Conservation (phyloP, 192 early-diverging fungal species). For the Phlyctochytrium arcticum region DNA sequence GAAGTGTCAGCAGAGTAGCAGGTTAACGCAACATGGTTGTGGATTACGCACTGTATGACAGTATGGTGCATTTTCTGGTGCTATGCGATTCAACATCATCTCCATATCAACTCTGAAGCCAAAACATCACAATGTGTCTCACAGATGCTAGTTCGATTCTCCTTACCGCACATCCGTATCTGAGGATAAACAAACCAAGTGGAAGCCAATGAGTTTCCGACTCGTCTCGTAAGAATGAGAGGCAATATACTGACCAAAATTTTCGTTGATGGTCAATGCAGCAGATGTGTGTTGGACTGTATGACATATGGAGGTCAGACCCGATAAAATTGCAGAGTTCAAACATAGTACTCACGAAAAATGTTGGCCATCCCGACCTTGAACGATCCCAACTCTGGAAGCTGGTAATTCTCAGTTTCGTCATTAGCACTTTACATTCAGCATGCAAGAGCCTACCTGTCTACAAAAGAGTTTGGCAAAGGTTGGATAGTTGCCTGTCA, state of each 20-base stretch:
- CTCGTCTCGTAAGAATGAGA: background rate
- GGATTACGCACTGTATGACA: conserved; percentile 53
- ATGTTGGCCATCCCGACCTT: conserved; percentile 78
- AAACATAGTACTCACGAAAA: conserved; percentile 69
- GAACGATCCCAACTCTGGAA: conserved; percentile 63
- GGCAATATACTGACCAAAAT: conserved; percentile 69
- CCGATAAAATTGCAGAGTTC: no score
- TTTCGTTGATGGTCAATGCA: conserved; percentile 85
- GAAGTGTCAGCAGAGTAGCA: background rate
- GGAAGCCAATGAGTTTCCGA: no score
- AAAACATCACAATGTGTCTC: background rate
- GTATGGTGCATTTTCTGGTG: conserved; percentile 74
- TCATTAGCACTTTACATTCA: no score
- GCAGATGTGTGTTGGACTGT: conserved; percentile 84
- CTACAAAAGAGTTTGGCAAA: no score
- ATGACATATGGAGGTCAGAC: background rate
- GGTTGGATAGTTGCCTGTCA: no score
- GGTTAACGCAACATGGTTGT: background rate
- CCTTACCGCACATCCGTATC: conserved; percentile 7
- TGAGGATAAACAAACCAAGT: background rate
- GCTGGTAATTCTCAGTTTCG: no score
- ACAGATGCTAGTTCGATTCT: background rate
- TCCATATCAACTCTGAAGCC: conserved; percentile 80
- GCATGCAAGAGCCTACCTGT: no score
- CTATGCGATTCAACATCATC: conserved; percentile 78